phyloP scores from a whole-genome alignment of 139 green algal species.

The Micractinium conductrix region DNA sequence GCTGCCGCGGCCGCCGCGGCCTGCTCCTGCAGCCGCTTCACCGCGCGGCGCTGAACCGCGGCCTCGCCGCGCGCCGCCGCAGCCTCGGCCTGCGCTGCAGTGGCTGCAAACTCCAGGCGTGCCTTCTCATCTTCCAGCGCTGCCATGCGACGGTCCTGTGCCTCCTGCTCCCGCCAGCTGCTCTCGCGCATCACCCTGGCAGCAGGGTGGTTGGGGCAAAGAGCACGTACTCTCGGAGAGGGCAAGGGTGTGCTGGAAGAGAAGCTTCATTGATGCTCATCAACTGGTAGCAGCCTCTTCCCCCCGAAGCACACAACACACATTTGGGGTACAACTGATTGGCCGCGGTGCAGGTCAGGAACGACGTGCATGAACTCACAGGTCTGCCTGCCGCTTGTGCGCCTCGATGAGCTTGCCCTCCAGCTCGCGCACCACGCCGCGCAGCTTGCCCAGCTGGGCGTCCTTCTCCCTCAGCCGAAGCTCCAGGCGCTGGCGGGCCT shows the following conservation, averaged over 20 bases:
- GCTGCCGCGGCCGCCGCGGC: background rate
- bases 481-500: conserved; percentile 41
- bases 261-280: too few relatives aligned
- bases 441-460: conserved; percentile 53
- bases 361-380: conserved; percentile 33
- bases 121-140: conserved; percentile 41
- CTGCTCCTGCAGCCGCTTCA: conserved; percentile 44
- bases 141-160: conserved; percentile 13
- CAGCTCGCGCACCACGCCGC: conserved; percentile 69
- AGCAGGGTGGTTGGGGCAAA: too few relatives aligned
- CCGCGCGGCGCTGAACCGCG: conserved; percentile 23
- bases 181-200: conserved; percentile 59
- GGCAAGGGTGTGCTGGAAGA: background rate
- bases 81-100: background rate
- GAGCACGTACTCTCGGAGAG: too few relatives aligned
- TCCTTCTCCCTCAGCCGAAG: conserved; percentile 53
- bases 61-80: conserved; percentile 32
- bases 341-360: too few relatives aligned
- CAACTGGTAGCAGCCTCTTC: too few relatives aligned
- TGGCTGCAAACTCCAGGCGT: conserved; percentile 14
- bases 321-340: too few relatives aligned
- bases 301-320: too few relatives aligned
- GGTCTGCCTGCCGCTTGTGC: conserved; percentile 58
- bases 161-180: conserved; percentile 66
- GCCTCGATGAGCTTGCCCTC: conserved; percentile 68